phyloP scores from a whole-genome alignment of 2,329 filamentous ascomycete species.

The Pestalotiopsis fici region DNA sequence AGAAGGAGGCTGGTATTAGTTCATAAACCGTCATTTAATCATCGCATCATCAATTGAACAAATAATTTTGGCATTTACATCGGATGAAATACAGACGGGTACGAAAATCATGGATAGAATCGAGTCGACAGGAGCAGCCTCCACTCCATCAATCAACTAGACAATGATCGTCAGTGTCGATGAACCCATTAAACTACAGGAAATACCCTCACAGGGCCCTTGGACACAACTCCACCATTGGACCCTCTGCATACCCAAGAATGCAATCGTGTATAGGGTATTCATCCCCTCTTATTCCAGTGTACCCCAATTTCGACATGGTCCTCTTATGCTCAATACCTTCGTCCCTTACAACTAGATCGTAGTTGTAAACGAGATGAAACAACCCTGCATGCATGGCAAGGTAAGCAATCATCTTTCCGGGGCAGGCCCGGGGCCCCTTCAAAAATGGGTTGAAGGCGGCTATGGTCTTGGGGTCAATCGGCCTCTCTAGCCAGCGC shows the following conservation, averaged over 20 bases:
- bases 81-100: no score
- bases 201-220: neutral
- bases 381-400: constrained; percentile 5
- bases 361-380: constrained; percentile 1
- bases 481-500: neutral
- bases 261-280: neutral
- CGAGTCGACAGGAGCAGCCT: no score
- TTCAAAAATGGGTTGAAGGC: constrained; percentile 8
- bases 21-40: neutral
- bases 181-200: no score
- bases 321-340: neutral
- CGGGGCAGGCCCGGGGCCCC: constrained; percentile 3
- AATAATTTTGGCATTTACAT: no score
- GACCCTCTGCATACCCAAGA: neutral
- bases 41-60: neutral
- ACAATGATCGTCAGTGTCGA: no score
- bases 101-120: no score
- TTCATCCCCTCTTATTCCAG: neutral
- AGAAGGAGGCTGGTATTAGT: constrained; percentile 37
- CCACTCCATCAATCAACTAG: no score
- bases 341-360: neutral
- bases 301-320: neutral
- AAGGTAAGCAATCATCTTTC: constrained; percentile 4
- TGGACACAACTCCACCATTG: neutral
- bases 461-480: neutral